Evolutionary conservation across 2,329 filamentous ascomycete species (phyloP).

Genomic region (Calonectria ilicicola): DNA sequence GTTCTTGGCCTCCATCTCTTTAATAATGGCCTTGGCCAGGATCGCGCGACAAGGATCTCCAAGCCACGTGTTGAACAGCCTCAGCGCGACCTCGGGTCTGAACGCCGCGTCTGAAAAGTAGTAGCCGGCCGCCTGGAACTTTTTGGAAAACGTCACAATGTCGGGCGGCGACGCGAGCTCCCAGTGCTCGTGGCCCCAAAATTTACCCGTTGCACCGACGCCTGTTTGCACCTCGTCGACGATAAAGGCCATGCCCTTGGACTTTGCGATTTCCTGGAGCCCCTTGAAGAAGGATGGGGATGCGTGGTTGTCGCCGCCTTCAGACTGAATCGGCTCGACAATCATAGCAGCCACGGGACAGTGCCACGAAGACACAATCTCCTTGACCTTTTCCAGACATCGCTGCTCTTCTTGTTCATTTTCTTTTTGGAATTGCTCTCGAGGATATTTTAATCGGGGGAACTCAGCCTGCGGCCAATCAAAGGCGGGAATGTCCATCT

Average conservation of each 20-base stretch:
- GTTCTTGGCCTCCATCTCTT: slow-evolving; percentile 69
- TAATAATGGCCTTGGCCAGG: slow-evolving; percentile 85
- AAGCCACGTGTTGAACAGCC: slow-evolving; percentile 98
- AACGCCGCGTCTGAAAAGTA: slow-evolving; percentile 68
- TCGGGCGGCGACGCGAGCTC: slow-evolving; percentile 81
- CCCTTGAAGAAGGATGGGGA: slow-evolving; percentile 82
- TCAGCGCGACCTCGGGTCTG: slow-evolving; percentile 89
- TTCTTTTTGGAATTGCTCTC: slow-evolving; percentile 82
- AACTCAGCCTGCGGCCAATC: slow-evolving; percentile 94
- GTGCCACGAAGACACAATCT: slow-evolving; percentile 74
- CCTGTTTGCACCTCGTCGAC: slow-evolving; percentile 92
- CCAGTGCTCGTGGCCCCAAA: slow-evolving; percentile 98
- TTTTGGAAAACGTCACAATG: slow-evolving; percentile 95
- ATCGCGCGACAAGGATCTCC: slow-evolving; percentile 88
- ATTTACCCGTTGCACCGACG: slow-evolving; percentile 89
- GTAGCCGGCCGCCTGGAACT: slow-evolving; percentile 16
- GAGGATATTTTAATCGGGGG: slow-evolving; percentile 85
- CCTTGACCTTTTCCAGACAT: slow-evolving; percentile 79
- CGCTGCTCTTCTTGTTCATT: slow-evolving; percentile 80
- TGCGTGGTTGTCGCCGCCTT: slow-evolving; percentile 87
- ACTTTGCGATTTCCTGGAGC: slow-evolving; percentile 77
- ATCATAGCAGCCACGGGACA: slow-evolving; percentile 80
- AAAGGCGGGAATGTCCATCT: slow-evolving; percentile 92
- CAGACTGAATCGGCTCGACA: slow-evolving; percentile 84
- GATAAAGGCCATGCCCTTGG: slow-evolving; percentile 78